Conservation (phyloP, 2,329 filamentous ascomycete species). For the Cadophora gregata region DNA sequence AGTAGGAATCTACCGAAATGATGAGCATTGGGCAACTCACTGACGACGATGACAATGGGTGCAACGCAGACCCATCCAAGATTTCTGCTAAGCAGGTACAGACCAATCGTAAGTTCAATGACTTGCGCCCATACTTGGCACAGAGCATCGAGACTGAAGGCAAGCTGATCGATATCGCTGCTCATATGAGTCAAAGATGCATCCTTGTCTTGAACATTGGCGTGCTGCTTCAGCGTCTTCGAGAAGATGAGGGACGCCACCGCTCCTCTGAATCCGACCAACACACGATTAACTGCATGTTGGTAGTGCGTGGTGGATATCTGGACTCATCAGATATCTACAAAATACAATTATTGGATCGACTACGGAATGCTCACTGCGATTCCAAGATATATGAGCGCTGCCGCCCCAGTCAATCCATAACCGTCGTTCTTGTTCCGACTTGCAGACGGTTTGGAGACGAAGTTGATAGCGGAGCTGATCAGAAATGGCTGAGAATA, state of each 20-base stretch:
- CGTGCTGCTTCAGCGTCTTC: conserved; percentile 49
- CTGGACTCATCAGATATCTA: conserved; percentile 17
- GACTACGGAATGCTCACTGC: conserved; percentile 18
- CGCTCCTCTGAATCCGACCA: conserved; percentile 51
- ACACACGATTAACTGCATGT: conserved; percentile 50
- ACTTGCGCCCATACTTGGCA: conserved; percentile 50
- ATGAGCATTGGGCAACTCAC: conserved; percentile 18
- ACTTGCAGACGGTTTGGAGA: conserved; percentile 9
- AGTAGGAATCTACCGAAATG: neutral
- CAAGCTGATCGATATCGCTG: conserved; percentile 46
- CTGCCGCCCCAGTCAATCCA: conserved; percentile 35
- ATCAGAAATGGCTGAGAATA: conserved; percentile 39
- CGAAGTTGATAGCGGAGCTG: conserved; percentile 24
- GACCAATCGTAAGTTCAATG: conserved; percentile 47
- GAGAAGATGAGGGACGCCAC: conserved; percentile 57
- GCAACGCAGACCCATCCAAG: conserved; percentile 42
- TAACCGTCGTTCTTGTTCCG: conserved; percentile 32
- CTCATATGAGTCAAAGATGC: conserved; percentile 53
- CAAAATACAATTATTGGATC: neutral
- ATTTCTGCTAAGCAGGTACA: conserved; percentile 47
- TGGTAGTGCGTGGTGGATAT: conserved; percentile 38
- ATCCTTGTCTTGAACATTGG: conserved; percentile 45
- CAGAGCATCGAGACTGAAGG: conserved; percentile 38
- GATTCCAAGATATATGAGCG: conserved; percentile 35
- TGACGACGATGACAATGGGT: conserved; percentile 30